Base-by-base conservation (phyloP, 129 eudicot genomes). In the Tanacetum coccineum region DNA sequence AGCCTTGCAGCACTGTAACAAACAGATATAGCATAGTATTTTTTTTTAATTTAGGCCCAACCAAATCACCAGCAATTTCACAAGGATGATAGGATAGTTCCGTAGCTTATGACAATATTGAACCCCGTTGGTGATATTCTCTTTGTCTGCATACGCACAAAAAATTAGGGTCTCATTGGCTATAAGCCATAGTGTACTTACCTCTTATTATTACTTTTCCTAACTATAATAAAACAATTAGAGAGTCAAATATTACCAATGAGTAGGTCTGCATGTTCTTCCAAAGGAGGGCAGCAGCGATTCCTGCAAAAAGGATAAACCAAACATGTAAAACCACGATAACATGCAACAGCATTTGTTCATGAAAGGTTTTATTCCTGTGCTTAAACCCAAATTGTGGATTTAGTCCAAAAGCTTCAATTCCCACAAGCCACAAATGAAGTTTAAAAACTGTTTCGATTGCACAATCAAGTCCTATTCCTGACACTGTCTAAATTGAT, bases 1-100 rank as follows among this genome's bases (percentile, higher is more conserved):
- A 94, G 70, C 99, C 89, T 94, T 6, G 95, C 86, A 73, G 77
- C 83, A 77, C 97, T 83, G 79, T 3, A n/a, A 58, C 20, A 20
- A 12, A 51, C 7, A 26, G 13, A 18, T 36, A 0, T 36, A 0
- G 3, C 50, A 68, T 2, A 39, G 17, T 21, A 13, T 15, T n/a
- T 25, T 15, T 47, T 15, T 47, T 45, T 25, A 25, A 9, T 3
- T 39, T 28, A 59, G 10, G 25, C 8, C 17, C 28, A 44, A 4
- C 11, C 26, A 45, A 71, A 21, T 1, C 46, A 70, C 66, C 1
- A 61, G 40, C 21, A 32, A 13, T 7, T 59, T 4, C 2, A 5
- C 21, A 60, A 17, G 13, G 14, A 36, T 58, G 22, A 26, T 4
- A 6, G 22, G 13, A 17, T 13, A 54, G 40, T 21, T 42, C 50